Base-by-base conservation (phyloP, 2,329 filamentous ascomycete species). In the Nigrospora sphaerica region DNA sequence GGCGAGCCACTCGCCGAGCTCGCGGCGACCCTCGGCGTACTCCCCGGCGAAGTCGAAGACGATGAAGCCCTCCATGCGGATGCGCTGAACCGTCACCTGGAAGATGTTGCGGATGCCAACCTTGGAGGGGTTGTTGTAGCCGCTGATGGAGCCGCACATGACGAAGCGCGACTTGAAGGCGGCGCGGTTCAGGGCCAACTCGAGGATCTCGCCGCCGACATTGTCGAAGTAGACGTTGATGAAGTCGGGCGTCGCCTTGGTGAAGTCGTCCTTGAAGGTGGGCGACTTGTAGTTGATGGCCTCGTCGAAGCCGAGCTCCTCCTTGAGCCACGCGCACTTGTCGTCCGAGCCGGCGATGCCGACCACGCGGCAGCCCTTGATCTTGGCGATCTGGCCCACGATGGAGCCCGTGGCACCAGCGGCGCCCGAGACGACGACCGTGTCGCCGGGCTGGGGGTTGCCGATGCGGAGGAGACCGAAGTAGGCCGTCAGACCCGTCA, bases 231-330 rank as follows among this genome's bases (percentile, higher is more conserved):
- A 75, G 17, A 77, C 88, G 59, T 95, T 88, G 51, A 95, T 77
- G 5, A 88, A 88, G 12, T 89, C 66, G 1, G 88, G 87, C 0
- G 86, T 86, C 16, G 93, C 74, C 48, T 86, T 75, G 53, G 72
- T 66, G 46, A 95, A 73, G 0, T 86, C 88, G 12, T 84, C 83
- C 1, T 67, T 60, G 0, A 87, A 77, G 54, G 76, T 78, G 70
- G 93, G 87, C 54, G 80, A 90, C 77, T 93, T 92, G 75, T 95
- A 95, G 74, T 95, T 93, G 71, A 92, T 93, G 10, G 83, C 88
- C 14, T 54, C 68, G 46, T 78, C 74, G 53, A 73, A 78, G 10
- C 74, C 75, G 1, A 78, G 67, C 57, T 75, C 69, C 46, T 72
- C 65, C 38, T 54, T 60, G 44, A 78, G 64, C 63, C 82, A 93